Percentiles rank a stretch among this genome's conserved stretches.
Evolutionary conservation across 2,329 filamentous ascomycete genomes (phyloP).

Genomic region (Claviceps sp.): DNA sequence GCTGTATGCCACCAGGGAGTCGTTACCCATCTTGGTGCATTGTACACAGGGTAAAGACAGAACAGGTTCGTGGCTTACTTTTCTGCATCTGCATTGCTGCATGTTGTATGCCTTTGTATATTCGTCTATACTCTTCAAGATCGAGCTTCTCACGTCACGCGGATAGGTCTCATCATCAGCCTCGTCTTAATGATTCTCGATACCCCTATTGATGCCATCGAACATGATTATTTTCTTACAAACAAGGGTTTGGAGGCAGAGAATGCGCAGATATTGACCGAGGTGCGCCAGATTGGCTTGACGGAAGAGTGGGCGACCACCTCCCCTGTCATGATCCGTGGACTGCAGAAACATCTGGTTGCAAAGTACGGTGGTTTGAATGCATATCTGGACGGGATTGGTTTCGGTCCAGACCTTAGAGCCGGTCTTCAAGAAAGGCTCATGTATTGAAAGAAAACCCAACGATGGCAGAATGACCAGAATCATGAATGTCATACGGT

Average conservation of each 20-base stretch:
- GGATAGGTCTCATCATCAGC: slow-evolving; percentile 51
- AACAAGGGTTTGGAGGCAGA: slow-evolving; percentile 45
- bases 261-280: slow-evolving; percentile 47
- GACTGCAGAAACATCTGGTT: slow-evolving; percentile 44
- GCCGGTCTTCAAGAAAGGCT: slow-evolving; percentile 26
- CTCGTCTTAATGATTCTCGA: slow-evolving; percentile 52
- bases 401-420: slow-evolving; percentile 35
- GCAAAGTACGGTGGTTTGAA: slow-evolving; percentile 52
- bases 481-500: not conserved
- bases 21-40: slow-evolving; percentile 58
- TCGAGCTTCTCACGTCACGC: not conserved
- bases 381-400: slow-evolving; percentile 50
- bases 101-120: not conserved
- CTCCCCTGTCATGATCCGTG: slow-evolving; percentile 47
- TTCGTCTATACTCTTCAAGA: not conserved
- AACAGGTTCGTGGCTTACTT: slow-evolving; percentile 15
- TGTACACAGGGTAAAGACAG: slow-evolving; percentile 87
- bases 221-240: slow-evolving; percentile 59
- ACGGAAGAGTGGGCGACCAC: slow-evolving; percentile 60
- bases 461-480: not conserved
- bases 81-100: not conserved
- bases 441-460: slow-evolving; percentile 21
- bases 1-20: slow-evolving; percentile 18
- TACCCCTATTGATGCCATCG: slow-evolving; percentile 45
- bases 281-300: slow-evolving; percentile 59